A percentile compares a stretch with the other conserved stretches of the same genome.
Conservation (phyloP, 2,329 filamentous ascomycete genomes). For the Colletotrichum tanaceti region DNA sequence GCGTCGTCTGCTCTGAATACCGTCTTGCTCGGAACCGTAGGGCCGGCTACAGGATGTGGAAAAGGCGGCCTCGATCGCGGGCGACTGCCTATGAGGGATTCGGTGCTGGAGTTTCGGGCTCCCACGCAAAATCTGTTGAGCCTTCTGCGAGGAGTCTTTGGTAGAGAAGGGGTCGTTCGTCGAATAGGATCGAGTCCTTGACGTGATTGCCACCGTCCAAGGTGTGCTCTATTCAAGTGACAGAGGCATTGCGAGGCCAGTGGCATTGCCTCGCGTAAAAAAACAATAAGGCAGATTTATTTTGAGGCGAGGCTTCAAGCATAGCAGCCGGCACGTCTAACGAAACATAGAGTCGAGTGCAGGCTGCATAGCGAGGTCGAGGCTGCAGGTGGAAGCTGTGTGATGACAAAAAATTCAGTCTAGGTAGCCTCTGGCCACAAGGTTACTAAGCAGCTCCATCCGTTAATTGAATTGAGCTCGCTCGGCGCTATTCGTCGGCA, state of each 20-base stretch:
- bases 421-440: neutral
- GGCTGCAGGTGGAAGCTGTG: neutral
- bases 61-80: neutral
- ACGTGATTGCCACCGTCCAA: conserved; percentile 25
- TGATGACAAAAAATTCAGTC: conserved; percentile 1
- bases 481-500: conserved; percentile 22
- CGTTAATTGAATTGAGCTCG: conserved; percentile 30
- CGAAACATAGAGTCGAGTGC: neutral
- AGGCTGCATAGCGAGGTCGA: conserved; percentile 30
- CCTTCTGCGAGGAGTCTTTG: conserved; percentile 4
- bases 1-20: neutral
- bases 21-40: neutral
- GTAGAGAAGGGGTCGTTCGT: conserved; percentile 9
- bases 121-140: neutral
- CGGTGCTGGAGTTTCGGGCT: neutral
- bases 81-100: neutral
- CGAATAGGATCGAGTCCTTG: conserved; percentile 27
- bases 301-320: conserved; percentile 11
- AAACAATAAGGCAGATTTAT: conserved; percentile 15
- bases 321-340: conserved; percentile 34
- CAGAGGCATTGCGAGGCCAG: conserved; percentile 42
- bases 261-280: conserved; percentile 40
- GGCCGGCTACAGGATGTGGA: neutral
- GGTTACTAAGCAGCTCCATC: conserved; percentile 20
- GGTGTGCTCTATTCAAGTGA: conserved; percentile 44